phyloP scores from a whole-genome alignment of 2,329 filamentous ascomycete species.

The Emergomyces orientalis region DNA sequence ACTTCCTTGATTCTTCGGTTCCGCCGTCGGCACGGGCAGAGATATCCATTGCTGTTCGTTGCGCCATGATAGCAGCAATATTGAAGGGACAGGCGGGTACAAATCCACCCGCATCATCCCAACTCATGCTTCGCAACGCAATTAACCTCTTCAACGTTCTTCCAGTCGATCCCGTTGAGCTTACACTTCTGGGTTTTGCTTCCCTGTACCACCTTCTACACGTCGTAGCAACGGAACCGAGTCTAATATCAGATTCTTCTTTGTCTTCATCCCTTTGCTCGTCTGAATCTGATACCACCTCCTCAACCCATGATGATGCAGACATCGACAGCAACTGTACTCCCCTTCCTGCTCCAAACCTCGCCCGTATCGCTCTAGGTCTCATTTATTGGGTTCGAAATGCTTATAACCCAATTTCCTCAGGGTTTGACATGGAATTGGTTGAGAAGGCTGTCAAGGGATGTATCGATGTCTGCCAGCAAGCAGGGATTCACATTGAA shows the following conservation, averaged over 20 bases:
- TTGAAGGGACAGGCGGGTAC: constrained; percentile 31
- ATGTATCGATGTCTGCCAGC: constrained; percentile 29
- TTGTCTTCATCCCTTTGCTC: constrained; percentile 16
- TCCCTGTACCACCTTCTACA: constrained; percentile 36
- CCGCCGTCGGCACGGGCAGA: constrained; percentile 43
- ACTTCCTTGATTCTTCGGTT: constrained; percentile 47
- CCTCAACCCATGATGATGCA: constrained; percentile 23
- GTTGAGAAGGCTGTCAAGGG: constrained; percentile 32
- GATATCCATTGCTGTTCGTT: constrained; percentile 48
- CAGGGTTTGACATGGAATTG: constrained; percentile 31
- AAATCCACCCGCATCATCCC: constrained; percentile 26
- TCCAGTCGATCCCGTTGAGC: constrained; percentile 35
- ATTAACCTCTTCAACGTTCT: constrained; percentile 35
- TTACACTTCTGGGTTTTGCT: constrained; percentile 35
- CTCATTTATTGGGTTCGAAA: constrained; percentile 38
- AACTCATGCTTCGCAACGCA: constrained; percentile 33
- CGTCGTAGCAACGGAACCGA: constrained; percentile 33
- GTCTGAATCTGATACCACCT: constrained; percentile 12
- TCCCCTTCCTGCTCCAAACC: constrained; percentile 22
- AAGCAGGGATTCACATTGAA: constrained; percentile 30
- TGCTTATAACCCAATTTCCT: constrained; percentile 37
- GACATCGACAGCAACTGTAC: constrained; percentile 3
- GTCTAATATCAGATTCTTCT: constrained; percentile 24
- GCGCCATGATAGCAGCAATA: constrained; percentile 50
- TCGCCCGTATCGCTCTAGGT: constrained; percentile 32